phyloP scores from a whole-genome alignment of 106 monocot genomes.

The Acanthochlamys bracteata region DNA sequence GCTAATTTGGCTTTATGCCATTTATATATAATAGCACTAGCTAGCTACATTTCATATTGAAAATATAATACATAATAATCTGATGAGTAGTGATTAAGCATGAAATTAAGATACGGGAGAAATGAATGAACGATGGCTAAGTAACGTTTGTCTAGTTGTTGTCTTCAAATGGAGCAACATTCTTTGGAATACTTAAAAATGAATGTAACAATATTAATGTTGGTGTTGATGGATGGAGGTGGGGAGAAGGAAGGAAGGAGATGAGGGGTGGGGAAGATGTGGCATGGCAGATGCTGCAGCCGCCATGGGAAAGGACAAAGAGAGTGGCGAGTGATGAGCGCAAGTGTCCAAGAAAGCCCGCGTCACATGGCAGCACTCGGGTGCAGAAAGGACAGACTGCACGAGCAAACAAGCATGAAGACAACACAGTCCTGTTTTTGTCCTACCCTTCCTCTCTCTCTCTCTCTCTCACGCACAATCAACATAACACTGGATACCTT shows the following conservation, averaged over 20 bases:
- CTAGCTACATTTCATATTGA: too few relatives aligned
- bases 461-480: too few relatives aligned
- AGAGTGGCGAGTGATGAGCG: neutral
- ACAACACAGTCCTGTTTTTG: neutral
- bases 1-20: too few relatives aligned
- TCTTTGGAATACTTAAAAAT: conserved; percentile 2
- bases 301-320: conserved; percentile 3
- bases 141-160: neutral
- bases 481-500: too few relatives aligned
- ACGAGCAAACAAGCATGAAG: too few relatives aligned
- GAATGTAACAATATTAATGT: neutral
- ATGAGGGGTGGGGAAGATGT: neutral
- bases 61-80: too few relatives aligned
- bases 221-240: neutral
- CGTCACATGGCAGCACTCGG: neutral
- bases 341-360: neutral
- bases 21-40: too few relatives aligned
- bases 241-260: neutral
- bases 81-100: too few relatives aligned
- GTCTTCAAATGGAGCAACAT: conserved; percentile 9
- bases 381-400: too few relatives aligned
- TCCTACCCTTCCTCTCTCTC: neutral
- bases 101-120: too few relatives aligned
- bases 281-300: neutral
- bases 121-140: too few relatives aligned